A percentile compares a stretch with the other conserved stretches of the same genome.
Evolutionary conservation across 2,329 filamentous ascomycete species (phyloP).

Genomic region (Pseudopithomyces chartarum): DNA sequence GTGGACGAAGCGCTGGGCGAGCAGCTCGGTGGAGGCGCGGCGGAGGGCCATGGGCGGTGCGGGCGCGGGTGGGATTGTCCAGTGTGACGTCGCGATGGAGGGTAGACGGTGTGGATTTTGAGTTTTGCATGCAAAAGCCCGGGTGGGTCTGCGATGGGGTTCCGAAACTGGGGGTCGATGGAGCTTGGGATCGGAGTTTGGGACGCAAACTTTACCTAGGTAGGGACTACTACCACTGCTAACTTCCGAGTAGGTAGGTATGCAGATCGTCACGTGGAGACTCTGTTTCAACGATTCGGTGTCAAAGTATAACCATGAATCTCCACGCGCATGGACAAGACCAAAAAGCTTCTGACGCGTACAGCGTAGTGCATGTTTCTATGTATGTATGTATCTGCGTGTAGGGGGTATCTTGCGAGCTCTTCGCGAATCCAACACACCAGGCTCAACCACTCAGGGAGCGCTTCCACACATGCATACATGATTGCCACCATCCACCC

Average conservation of each 20-base stretch:
- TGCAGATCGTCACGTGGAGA: conserved; percentile 22
- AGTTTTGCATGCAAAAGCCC: conserved; percentile 1
- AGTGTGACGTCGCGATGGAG: conserved; percentile 10
- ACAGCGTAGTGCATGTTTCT: neutral
- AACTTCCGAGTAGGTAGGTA: too few relatives aligned
- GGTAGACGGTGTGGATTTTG: neutral
- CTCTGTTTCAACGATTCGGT: too few relatives aligned
- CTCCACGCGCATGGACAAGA: neutral
- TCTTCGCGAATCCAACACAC: conserved; percentile 18
- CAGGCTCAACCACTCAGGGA: conserved; percentile 44
- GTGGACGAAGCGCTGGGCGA: conserved; percentile 52
- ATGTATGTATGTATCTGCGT: conserved; percentile 1
- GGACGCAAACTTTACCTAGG: too few relatives aligned
- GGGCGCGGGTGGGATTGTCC: too few relatives aligned
- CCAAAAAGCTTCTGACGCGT: neutral
- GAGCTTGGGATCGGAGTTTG: too few relatives aligned
- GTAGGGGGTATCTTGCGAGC: conserved; percentile 13
- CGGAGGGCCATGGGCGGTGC: conserved; percentile 21
- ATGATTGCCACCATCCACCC: neutral
- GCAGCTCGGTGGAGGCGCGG: conserved; percentile 25
- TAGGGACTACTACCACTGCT: too few relatives aligned
- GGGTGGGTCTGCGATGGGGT: conserved; percentile 2
- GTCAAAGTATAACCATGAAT: too few relatives aligned
- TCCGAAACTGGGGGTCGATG: neutral
- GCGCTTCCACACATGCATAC: conserved; percentile 17